These are phyloP conservation scores for Hamamelis virginiana DNA, from an alignment of 164 flowering plant genomes.

Conservation along the genomic window DNA sequence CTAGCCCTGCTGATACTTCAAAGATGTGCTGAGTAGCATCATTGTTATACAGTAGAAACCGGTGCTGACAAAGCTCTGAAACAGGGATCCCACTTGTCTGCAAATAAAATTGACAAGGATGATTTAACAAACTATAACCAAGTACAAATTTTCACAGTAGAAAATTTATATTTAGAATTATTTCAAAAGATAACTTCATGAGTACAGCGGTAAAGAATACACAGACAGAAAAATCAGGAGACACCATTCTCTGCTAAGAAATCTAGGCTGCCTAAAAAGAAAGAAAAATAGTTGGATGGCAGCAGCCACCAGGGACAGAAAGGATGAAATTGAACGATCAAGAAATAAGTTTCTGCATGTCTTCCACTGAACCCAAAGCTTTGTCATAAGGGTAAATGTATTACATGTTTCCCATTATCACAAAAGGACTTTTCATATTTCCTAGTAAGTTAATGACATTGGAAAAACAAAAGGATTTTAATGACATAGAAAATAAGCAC, in stretches of 20 bases:
- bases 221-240: background rate
- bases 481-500: no score
- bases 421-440: background rate
- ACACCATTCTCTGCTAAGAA: background rate
- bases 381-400: background rate
- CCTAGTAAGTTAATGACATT: no score
- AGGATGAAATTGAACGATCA: background rate
- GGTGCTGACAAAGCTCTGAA: constrained; percentile 75
- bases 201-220: background rate
- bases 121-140: background rate
- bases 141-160: background rate
- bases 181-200: background rate
- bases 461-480: background rate
- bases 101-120: constrained; percentile 11
- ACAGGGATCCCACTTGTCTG: constrained; percentile 97
- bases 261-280: background rate
- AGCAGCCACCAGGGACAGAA: background rate
- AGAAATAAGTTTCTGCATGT: background rate
- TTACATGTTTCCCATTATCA: background rate
- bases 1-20: constrained; percentile 96
- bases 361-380: background rate
- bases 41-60: constrained; percentile 76
- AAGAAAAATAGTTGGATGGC: background rate
- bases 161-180: background rate
- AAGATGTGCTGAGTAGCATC: constrained; percentile 93